Evolutionary conservation across 1,139 yeast genomes (phyloP).

Genomic region (Candida sanyaensis): DNA sequence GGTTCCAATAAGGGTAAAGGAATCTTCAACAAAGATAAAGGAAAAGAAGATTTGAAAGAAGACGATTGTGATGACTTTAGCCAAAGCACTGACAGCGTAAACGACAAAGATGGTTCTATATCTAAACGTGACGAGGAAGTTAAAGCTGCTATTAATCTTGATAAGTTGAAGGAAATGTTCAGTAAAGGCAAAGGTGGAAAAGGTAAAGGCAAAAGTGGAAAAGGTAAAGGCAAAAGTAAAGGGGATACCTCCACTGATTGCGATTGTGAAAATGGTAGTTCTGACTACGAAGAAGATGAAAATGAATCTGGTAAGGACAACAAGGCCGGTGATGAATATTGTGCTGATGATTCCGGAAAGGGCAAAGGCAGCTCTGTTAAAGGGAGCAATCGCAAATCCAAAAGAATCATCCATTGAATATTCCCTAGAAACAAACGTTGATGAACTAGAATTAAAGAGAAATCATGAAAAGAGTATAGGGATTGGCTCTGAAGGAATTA

Average conservation of each 20-base stretch:
- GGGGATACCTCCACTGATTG: too few species aligned
- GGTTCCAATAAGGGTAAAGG: not conserved
- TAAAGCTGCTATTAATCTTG: constrained; percentile 2
- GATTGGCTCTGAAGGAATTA: not conserved
- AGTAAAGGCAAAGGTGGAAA: constrained; percentile 3
- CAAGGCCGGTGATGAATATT: not conserved
- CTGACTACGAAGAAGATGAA: too few species aligned
- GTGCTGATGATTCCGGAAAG: not conserved
- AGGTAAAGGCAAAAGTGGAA: not conserved
- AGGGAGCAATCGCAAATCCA: constrained; percentile 6
- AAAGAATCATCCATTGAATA: not conserved
- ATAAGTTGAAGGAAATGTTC: constrained; percentile 2
- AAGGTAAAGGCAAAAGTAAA: not conserved
- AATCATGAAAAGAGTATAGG: not conserved
- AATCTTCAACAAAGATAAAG: not conserved
- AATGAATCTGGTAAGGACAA: not conserved
- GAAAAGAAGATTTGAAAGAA: not conserved
- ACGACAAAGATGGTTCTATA: not conserved
- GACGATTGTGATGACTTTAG: not conserved
- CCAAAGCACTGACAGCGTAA: not conserved
- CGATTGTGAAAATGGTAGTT: too few species aligned
- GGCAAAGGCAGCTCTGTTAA: not conserved
- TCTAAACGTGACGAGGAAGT: not conserved
- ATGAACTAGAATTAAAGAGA: not conserved
- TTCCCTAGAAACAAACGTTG: not conserved